These are phyloP conservation scores for Phialophora verrucosa DNA, from an alignment of 2,329 filamentous ascomycete species.

Conservation along the genomic window DNA sequence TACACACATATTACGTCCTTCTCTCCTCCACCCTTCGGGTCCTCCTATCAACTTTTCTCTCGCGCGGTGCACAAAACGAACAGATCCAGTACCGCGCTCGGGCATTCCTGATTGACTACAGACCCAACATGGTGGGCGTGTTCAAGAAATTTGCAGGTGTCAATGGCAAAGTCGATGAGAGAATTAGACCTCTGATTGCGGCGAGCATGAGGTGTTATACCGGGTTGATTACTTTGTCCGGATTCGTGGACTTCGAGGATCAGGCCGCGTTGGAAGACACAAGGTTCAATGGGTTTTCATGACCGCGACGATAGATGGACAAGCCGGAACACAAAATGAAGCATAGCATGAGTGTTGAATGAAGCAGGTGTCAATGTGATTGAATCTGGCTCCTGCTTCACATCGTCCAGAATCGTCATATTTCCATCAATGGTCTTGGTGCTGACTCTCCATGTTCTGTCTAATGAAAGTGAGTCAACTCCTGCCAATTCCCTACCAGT, in stretches of 20 bases:
- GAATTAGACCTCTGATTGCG: slow-evolving; percentile 27
- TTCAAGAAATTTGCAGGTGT: slow-evolving; percentile 89
- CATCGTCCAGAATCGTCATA: background rate
- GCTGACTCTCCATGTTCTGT: too few relatives aligned
- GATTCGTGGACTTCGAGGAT: slow-evolving; percentile 36
- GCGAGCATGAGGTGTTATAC: slow-evolving; percentile 38
- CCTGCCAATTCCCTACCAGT: too few relatives aligned
- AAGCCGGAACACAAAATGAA: background rate
- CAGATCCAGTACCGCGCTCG: slow-evolving; percentile 74
- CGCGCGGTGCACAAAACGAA: slow-evolving; percentile 79
- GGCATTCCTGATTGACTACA: slow-evolving; percentile 79
- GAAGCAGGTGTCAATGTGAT: background rate
- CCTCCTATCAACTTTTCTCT: slow-evolving; percentile 79
- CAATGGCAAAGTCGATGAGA: slow-evolving; percentile 53
- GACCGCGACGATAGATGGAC: slow-evolving; percentile 2
- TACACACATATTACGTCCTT: slow-evolving; percentile 82
- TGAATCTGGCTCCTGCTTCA: background rate
- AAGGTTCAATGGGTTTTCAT: slow-evolving; percentile 21
- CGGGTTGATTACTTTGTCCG: slow-evolving; percentile 33
- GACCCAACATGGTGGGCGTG: slow-evolving; percentile 82
- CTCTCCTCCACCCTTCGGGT: slow-evolving; percentile 81
- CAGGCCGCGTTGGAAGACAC: slow-evolving; percentile 22
- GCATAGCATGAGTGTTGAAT: background rate
- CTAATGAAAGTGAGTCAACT: too few relatives aligned
- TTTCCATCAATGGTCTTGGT: background rate